phyloP scores from a whole-genome alignment of 768 basidiomycete genomes.

The Dictyophora rubrovolvata region DNA sequence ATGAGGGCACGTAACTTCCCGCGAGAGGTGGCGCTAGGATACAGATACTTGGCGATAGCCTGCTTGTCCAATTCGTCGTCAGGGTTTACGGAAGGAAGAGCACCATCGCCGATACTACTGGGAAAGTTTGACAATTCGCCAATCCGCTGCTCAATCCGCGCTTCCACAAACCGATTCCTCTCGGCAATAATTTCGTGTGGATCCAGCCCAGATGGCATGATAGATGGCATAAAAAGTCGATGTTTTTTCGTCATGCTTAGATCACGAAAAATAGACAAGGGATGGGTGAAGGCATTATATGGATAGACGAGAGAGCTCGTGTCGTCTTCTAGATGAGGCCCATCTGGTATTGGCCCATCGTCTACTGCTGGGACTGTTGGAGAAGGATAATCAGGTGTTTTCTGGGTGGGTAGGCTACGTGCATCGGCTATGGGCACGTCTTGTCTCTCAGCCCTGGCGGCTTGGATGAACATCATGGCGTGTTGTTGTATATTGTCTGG shows the following conservation, averaged over 20 bases:
- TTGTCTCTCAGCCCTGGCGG: slow-evolving; percentile 44
- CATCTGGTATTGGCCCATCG: slow-evolving; percentile 45
- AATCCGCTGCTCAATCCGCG: slow-evolving; percentile 80
- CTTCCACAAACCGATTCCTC: slow-evolving; percentile 83
- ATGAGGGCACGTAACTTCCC: slow-evolving; percentile 85
- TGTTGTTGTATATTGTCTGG: slow-evolving; percentile 63
- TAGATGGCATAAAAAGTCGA: slow-evolving; percentile 73
- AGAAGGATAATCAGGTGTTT: slow-evolving; percentile 5
- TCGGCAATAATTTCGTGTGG: slow-evolving; percentile 87
- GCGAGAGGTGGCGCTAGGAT: slow-evolving; percentile 55
- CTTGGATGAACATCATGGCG: slow-evolving; percentile 55
- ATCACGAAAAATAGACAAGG: slow-evolving; percentile 47
- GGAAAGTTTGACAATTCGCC: slow-evolving; percentile 75
- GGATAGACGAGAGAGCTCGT: slow-evolving; percentile 76
- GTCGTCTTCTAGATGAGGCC: slow-evolving; percentile 71
- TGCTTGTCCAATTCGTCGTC: slow-evolving; percentile 21
- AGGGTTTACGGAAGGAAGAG: slow-evolving; percentile 40
- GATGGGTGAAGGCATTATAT: slow-evolving; percentile 82
- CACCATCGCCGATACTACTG: slow-evolving; percentile 70
- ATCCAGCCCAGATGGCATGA: slow-evolving; percentile 89
- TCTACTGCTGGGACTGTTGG: slow-evolving; percentile 8
- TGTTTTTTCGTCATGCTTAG: slow-evolving; percentile 64
- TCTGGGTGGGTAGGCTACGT: slow-evolving; percentile 1
- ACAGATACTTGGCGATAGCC: slow-evolving; percentile 22
- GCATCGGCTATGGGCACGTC: slow-evolving; percentile 7